Base-by-base conservation (phyloP, 345 rosid genomes). In the Citrus sp. region DNA sequence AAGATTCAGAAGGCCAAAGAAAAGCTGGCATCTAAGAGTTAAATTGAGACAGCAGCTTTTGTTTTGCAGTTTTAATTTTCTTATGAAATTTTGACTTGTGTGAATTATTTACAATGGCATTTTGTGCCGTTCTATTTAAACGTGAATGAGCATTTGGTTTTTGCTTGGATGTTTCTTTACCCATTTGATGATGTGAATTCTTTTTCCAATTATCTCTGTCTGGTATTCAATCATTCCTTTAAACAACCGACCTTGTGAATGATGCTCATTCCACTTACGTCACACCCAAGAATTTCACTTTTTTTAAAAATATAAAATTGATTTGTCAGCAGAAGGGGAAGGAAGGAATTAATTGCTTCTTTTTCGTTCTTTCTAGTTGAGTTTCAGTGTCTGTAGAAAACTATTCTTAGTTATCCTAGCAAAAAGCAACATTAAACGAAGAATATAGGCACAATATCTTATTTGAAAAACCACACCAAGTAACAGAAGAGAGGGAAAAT, bases 1-100 rank as follows among this genome's bases (percentile, higher is more conserved):
- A 80, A 80, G 83, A 80, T 80, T 24, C 83, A 80, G 16, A 75
- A 80, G 64, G 54, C 79, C 58, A 80, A 80, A 70, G 83, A 80
- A 69, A 80, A 80, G 71, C 67, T 32, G 54, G 63, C 79, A 42
- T 40, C 75, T 27, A 74, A 60, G 69, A 80, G 78, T 56, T 80
- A 74, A 72, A 65, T 24, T 14, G 70, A 73, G 69, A 42, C 12
- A 21, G 24, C 56, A 61, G 2, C 69, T 9, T 54, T 54, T 18
- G 58, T 54, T 54, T 54, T 18, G 22, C 58, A 18, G 7, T 58
- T 19, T 62, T 62, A 74, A 21, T 62, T 62, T 28, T 56, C 12
- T 37, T 40, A 62, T 19, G 60, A 74, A 62, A 62, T 74, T 74
- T 74, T 74, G 69, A 46, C 77, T 62, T 9, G 13, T 27, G 51